Evolutionary conservation across 495 filamentous ascomycete genomes (phyloP).

Genomic region (Patellaria atrata): DNA sequence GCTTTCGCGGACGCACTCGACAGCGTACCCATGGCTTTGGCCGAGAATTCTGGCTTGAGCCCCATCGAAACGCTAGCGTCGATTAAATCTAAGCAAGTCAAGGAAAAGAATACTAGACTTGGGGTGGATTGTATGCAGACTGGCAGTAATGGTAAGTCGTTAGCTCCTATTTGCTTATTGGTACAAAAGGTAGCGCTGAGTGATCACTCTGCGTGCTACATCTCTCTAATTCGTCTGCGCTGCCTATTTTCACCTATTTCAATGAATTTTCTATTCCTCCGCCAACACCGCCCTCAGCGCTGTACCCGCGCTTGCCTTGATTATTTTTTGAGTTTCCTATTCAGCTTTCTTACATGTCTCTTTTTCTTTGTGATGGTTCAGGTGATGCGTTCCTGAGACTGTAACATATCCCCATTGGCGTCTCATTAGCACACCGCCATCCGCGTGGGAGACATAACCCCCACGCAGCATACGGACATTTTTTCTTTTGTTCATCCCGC

Average conservation of each 20-base stretch:
- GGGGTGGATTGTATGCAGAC: slow-evolving; percentile 97
- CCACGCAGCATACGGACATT: too few relatives aligned
- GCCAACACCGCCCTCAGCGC: too few relatives aligned
- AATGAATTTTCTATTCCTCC: too few relatives aligned
- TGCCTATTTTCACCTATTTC: too few relatives aligned
- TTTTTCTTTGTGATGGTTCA: background rate
- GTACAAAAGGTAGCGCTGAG: background rate
- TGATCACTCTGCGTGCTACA: background rate
- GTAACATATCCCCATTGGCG: too few relatives aligned
- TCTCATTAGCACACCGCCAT: too few relatives aligned
- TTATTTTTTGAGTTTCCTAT: background rate
- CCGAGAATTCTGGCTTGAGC: slow-evolving; percentile 91
- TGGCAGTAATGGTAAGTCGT: slow-evolving; percentile 63
- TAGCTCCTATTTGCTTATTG: background rate
- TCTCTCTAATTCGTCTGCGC: too few relatives aligned
- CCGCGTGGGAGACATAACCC: too few relatives aligned
- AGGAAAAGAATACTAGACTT: slow-evolving; percentile 67
- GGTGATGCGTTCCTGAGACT: background rate
- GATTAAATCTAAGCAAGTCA: slow-evolving; percentile 91
- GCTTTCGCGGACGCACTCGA: slow-evolving; percentile 94
- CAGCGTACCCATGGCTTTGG: slow-evolving; percentile 86
- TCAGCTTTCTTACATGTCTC: background rate
- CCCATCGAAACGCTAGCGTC: slow-evolving; percentile 89
- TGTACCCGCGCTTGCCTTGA: slow-evolving; percentile 6
- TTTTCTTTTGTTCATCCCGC: too few relatives aligned